These are phyloP conservation scores for Penicillium manginii DNA, from an alignment of 495 filamentous ascomycete genomes.

Conservation along the genomic window DNA sequence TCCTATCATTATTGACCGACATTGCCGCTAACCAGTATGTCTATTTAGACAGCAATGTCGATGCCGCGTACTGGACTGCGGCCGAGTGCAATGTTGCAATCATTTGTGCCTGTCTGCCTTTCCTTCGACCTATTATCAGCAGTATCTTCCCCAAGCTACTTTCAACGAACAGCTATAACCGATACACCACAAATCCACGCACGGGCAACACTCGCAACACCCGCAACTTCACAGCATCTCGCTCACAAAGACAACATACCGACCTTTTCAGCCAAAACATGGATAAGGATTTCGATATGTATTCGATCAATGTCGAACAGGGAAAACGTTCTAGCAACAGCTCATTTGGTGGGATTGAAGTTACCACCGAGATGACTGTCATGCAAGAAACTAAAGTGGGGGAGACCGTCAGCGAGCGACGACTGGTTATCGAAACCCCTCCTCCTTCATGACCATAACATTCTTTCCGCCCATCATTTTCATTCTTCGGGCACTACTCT, in stretches of 20 bases:
- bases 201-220: too few relatives aligned
- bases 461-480: conserved; percentile 8
- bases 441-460: conserved; percentile 18
- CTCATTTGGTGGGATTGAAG: conserved; percentile 35
- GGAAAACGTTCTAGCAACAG: conserved; percentile 18
- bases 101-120: conserved; percentile 82
- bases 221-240: conserved; percentile 15
- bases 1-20: conserved; percentile 51
- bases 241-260: conserved; percentile 22
- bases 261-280: conserved; percentile 29
- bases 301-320: conserved; percentile 38
- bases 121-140: conserved; percentile 79
- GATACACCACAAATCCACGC: conserved; percentile 22
- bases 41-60: conserved; percentile 51
- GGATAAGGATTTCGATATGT: conserved; percentile 37
- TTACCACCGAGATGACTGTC: conserved; percentile 40
- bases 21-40: conserved; percentile 3
- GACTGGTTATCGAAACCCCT: conserved; percentile 24
- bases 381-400: conserved; percentile 30
- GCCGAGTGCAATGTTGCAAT: conserved; percentile 85
- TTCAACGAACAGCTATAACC: conserved; percentile 36
- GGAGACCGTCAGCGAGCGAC: conserved; percentile 27
- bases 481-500: neutral
- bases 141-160: conserved; percentile 72
- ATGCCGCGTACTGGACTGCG: conserved; percentile 71